Base-by-base conservation (phyloP, 2,329 filamentous ascomycete species). In the Colletotrichum sp. region DNA sequence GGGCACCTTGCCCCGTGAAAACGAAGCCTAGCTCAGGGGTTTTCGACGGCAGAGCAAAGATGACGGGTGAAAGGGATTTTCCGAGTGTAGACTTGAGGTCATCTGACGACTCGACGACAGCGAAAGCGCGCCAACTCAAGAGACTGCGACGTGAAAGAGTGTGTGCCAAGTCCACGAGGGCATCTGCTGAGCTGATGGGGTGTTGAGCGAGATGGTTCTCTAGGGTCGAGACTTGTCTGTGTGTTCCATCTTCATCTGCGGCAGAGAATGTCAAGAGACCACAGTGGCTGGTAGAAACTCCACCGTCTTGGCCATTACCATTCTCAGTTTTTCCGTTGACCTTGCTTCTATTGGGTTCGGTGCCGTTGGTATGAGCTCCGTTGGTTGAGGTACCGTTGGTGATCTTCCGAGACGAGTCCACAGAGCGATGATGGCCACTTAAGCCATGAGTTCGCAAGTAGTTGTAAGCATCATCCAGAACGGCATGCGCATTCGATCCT, bases 401-500 rank as follows among this genome's bases (percentile, higher is more conserved):
- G 26, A 44, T 32, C 1, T 49, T 49, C n/a, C 3, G 39, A 30
- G 52, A 5, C 8, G 26, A 24, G 49, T 36, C 32, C 9, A 36
- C 32, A 13, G 44, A 52, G 16, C 13, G 49, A 49, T 59, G 49
- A 2, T 32, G 21, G 12, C 52, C 66, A 26, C 24, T 69, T n/a
- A 85, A 66, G 87, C 79, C 8, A 86, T 84, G 76, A 88, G 90
- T 9, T 2, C 67, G 65, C 34, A 75, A 18, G 9, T 75, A 75
- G 21, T 52, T 71, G 77, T 24, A 44, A 4, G 77, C 26, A 34
- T 86, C 85, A 65, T 88, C 85, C 8, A 89, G 62, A 21, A 89
- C 84, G 4, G 84, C 85, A 76, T 92, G 90, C 2, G 86, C 87
- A 67, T 91, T 91, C 6, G 89, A 89, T 39, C 90, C 90, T 2